A percentile compares a stretch with the other conserved stretches of the same genome.
These are phyloP conservation scores for Zygosaccharomyces sapae DNA, from an alignment of 1,139 yeast genomes.

Conservation along the genomic window DNA sequence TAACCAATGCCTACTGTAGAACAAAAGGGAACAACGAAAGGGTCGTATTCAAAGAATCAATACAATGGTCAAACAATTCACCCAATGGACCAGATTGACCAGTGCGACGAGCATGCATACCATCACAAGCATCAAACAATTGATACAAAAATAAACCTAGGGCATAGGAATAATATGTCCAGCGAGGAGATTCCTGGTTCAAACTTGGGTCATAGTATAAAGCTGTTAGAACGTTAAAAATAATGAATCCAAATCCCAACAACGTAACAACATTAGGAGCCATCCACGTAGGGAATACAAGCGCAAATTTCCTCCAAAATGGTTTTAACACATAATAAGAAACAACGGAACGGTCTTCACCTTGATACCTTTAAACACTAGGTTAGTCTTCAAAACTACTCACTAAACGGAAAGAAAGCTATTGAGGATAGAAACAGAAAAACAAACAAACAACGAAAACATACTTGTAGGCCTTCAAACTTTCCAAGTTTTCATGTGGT, in stretches of 20 bases:
- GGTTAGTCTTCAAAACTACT: constrained; percentile 1
- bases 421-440: no score
- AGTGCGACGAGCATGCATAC: constrained; percentile 86
- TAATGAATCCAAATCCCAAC: constrained; percentile 67
- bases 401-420: no score
- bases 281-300: constrained; percentile 75
- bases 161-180: constrained; percentile 81
- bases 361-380: constrained; percentile 43
- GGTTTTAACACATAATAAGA: constrained; percentile 73
- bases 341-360: constrained; percentile 77
- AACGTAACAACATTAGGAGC: constrained; percentile 88
- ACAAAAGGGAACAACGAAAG: constrained; percentile 69
- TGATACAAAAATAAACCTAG: constrained; percentile 85
- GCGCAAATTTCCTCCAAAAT: constrained; percentile 65
- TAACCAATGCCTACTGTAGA: constrained; percentile 72
- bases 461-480: constrained; percentile 65
- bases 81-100: constrained; percentile 95
- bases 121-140: constrained; percentile 96
- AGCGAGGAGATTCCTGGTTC: constrained; percentile 58
- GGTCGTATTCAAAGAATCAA: constrained; percentile 87
- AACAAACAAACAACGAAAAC: constrained; percentile 26
- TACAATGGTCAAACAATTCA: constrained; percentile 88
- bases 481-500: constrained; percentile 55
- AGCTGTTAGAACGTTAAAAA: constrained; percentile 59
- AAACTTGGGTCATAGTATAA: constrained; percentile 72